Evolutionary conservation across 805 yeast genomes (phyloP).

Genomic region (Isabelozyma gotoi): DNA sequence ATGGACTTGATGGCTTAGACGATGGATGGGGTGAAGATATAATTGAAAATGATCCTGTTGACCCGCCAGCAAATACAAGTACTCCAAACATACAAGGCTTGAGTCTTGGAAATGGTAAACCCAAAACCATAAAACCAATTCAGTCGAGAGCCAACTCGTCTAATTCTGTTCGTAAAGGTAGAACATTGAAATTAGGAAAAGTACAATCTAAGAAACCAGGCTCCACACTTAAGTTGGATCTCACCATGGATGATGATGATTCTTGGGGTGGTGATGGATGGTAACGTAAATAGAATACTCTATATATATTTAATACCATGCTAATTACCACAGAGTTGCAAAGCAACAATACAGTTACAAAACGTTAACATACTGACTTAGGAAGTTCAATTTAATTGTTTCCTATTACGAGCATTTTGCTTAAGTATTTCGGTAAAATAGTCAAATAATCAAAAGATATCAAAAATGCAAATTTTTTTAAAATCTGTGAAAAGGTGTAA

Average conservation of each 20-base stretch:
- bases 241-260: slow-evolving; percentile 25
- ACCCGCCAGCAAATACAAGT: no score
- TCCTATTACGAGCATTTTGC: no score
- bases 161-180: background rate
- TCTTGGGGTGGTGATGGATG: slow-evolving; percentile 29
- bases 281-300: background rate
- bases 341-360: no score
- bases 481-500: no score
- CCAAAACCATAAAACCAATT: background rate
- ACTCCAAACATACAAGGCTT: background rate
- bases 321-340: no score
- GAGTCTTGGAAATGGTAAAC: background rate
- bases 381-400: no score
- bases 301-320: no score
- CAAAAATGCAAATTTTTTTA: no score
- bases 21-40: slow-evolving; percentile 23
- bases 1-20: slow-evolving; percentile 17
- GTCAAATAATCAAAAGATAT: no score
- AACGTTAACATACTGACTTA: no score
- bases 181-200: slow-evolving; percentile 18
- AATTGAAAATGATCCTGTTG: slow-evolving; percentile 7
- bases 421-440: no score
- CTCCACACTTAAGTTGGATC: slow-evolving; percentile 23
- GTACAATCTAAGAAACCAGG: slow-evolving; percentile 14
- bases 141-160: background rate